Evolutionary conservation across 768 basidiomycete species (phyloP).

Genomic region (Boletus tylopilopsis): DNA sequence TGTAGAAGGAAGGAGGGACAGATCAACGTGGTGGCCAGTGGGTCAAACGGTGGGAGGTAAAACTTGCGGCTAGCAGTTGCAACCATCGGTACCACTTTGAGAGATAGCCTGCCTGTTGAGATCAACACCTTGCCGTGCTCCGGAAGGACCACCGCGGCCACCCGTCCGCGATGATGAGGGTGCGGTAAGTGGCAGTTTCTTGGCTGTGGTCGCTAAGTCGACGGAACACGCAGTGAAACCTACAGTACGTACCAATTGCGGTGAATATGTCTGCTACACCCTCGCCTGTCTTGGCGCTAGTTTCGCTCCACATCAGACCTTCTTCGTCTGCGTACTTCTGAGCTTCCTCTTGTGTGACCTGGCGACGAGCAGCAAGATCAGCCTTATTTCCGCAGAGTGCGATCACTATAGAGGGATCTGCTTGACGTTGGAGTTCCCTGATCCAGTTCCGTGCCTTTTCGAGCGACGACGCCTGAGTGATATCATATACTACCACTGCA

Average conservation of each 20-base stretch:
- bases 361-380: slow-evolving; percentile 80
- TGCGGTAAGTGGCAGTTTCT: slow-evolving; percentile 83
- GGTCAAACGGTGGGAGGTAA: not conserved
- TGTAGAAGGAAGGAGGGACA: slow-evolving; percentile 15
- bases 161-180: slow-evolving; percentile 61
- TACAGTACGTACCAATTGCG: slow-evolving; percentile 68
- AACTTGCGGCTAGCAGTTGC: slow-evolving; percentile 60
- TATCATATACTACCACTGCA: slow-evolving; percentile 94
- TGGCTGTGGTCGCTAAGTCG: slow-evolving; percentile 45
- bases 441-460: slow-evolving; percentile 98
- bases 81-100: slow-evolving; percentile 54
- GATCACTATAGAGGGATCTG: slow-evolving; percentile 95
- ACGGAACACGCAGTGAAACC: not conserved
- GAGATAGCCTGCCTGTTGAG: slow-evolving; percentile 63
- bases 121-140: slow-evolving; percentile 67
- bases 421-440: slow-evolving; percentile 93
- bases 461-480: slow-evolving; percentile 86
- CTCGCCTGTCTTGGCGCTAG: slow-evolving; percentile 86
- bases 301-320: slow-evolving; percentile 90
- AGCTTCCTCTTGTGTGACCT: slow-evolving; percentile 84
- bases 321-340: slow-evolving; percentile 92
- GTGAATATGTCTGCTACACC: slow-evolving; percentile 85
- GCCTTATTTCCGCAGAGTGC: slow-evolving; percentile 95
- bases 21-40: slow-evolving; percentile 10
- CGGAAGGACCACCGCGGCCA: slow-evolving; percentile 47